phyloP scores from a whole-genome alignment of 2,329 filamentous ascomycete species.

The Epichloe typhina region DNA sequence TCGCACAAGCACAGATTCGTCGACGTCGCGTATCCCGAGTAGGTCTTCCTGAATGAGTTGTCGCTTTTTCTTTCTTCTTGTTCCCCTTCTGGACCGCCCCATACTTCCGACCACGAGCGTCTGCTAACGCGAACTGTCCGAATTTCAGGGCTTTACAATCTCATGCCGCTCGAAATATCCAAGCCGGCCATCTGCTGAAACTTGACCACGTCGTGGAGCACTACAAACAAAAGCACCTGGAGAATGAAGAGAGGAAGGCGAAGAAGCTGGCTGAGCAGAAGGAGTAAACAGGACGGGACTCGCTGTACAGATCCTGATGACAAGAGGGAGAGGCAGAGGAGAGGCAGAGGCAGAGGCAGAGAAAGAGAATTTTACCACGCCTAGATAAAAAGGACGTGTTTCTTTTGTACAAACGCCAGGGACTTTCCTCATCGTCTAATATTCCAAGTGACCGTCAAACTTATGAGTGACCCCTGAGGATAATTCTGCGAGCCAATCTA shows the following conservation, averaged over 20 bases:
- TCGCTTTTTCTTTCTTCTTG: not conserved
- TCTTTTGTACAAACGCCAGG: constrained; percentile 3
- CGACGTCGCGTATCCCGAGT: constrained; percentile 46
- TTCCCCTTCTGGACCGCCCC: not conserved
- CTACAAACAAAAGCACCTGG: constrained; percentile 39
- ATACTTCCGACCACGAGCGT: no score
- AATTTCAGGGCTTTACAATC: constrained; percentile 32
- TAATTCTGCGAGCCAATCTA: no score
- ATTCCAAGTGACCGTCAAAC: no score
- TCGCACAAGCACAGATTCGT: constrained; percentile 30
- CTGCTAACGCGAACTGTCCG: not conserved
- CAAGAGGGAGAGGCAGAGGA: no score
- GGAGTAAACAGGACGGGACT: constrained; percentile 14
- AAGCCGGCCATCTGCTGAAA: constrained; percentile 40
- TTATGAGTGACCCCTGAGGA: not conserved
- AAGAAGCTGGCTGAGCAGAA: constrained; percentile 31
- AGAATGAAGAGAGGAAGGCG: constrained; percentile 42
- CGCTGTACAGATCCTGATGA: not conserved
- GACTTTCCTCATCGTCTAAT: not conserved
- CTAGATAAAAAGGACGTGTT: not conserved
- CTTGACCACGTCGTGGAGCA: constrained; percentile 44
- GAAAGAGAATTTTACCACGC: not conserved
- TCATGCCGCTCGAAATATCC: constrained; percentile 39
- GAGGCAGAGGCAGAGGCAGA: no score
- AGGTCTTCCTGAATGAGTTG: constrained; percentile 18